phyloP scores from a whole-genome alignment of 306 rosid genomes.

The Citrullus colocynthis region DNA sequence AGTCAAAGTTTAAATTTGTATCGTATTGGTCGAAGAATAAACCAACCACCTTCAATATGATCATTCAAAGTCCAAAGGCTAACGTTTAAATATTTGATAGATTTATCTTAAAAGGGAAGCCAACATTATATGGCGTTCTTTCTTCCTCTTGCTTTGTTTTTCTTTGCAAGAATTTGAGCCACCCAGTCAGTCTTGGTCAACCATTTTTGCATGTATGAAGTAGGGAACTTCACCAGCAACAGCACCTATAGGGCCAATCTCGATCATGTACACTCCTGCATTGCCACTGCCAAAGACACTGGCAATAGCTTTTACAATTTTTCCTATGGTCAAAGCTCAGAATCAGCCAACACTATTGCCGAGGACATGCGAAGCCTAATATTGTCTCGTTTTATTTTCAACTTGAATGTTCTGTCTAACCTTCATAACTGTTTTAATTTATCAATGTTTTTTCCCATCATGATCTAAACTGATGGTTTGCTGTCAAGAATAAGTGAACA shows the following conservation, averaged over 20 bases:
- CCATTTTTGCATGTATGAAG: not conserved
- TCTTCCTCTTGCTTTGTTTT: not conserved
- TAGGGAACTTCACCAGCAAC: not conserved
- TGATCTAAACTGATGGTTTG: too few species aligned
- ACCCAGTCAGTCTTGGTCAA: not conserved
- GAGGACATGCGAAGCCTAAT: slow-evolving; percentile 23
- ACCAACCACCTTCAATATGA: not conserved
- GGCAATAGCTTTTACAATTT: slow-evolving; percentile 4
- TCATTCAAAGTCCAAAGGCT: not conserved
- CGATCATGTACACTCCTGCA: not conserved
- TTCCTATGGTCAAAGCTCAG: not conserved
- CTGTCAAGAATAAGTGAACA: too few species aligned
- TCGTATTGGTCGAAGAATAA: not conserved
- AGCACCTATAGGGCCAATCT: not conserved
- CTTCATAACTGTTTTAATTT: too few species aligned
- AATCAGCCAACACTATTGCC: slow-evolving; percentile 12
- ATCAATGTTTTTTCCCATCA: too few species aligned
- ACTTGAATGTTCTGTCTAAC: too few species aligned
- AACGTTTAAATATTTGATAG: not conserved
- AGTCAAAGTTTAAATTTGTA: not conserved
- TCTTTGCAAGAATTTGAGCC: not conserved
- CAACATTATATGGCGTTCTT: not conserved
- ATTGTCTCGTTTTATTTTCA: too few species aligned
- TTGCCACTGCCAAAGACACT: not conserved
- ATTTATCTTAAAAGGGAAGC: not conserved